Percentiles rank a stretch among this genome's conserved stretches.
Evolutionary conservation across 2,329 filamentous ascomycete genomes (phyloP).

Genomic region (Penicillium occitanis): DNA sequence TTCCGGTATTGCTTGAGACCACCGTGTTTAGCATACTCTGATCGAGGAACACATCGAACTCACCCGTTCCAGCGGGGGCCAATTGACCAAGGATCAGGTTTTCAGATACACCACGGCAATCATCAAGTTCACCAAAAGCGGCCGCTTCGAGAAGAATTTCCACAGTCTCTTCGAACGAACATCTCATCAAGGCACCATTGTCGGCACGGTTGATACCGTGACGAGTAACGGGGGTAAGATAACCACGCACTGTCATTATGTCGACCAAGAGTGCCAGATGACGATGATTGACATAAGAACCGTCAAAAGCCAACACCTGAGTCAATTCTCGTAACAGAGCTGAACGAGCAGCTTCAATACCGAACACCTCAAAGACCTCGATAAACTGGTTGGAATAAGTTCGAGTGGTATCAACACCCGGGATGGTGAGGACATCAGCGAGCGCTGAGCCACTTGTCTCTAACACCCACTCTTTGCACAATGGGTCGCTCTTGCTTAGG

Average conservation of each 20-base stretch:
- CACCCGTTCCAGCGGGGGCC: constrained; percentile 94
- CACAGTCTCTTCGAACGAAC: constrained; percentile 98
- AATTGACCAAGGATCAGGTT: constrained; percentile 98
- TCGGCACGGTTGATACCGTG: constrained; percentile 98
- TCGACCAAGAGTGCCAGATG: constrained; percentile 93
- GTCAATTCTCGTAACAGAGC: constrained; percentile 86
- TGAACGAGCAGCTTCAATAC: constrained; percentile 89
- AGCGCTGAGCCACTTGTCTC: constrained; percentile 91
- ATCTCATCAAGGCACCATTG: constrained; percentile 97
- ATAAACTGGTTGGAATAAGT: constrained; percentile 96
- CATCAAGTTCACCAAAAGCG: constrained; percentile 89
- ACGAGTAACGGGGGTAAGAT: constrained; percentile 92
- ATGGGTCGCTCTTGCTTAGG: constrained; percentile 68
- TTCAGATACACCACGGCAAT: constrained; percentile 96
- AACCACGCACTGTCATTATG: constrained; percentile 94
- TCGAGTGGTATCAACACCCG: constrained; percentile 80
- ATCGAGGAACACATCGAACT: constrained; percentile 91
- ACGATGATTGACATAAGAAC: constrained; percentile 98
- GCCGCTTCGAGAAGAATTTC: constrained; percentile 97
- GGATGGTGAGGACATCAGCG: constrained; percentile 77
- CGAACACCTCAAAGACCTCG: constrained; percentile 90
- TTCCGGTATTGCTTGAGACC: constrained; percentile 82
- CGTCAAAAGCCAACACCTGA: constrained; percentile 93
- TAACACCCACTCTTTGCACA: constrained; percentile 90
- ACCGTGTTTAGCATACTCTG: constrained; percentile 94